A percentile compares a stretch with the other conserved stretches of the same genome.
phyloP scores from a whole-genome alignment of 73 alveolate genomes.

The Tetrahymena borealis region DNA sequence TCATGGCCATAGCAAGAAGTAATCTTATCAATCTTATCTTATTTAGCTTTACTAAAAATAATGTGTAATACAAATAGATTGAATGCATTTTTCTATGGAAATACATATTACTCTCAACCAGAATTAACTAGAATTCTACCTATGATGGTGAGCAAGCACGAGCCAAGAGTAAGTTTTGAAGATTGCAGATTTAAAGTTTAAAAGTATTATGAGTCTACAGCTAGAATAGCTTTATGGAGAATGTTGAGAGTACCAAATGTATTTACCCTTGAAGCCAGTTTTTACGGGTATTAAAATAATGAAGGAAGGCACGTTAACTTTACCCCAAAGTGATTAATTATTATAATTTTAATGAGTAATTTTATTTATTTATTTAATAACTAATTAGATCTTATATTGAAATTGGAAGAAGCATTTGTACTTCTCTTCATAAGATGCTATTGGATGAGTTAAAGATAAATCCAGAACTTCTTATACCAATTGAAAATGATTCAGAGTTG shows the following conservation, averaged over 20 bases:
- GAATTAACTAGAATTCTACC: conserved; percentile 79
- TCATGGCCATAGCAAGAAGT: conserved; percentile 94
- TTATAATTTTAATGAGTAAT: background rate
- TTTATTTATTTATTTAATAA: background rate
- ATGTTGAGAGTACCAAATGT: conserved; percentile 75
- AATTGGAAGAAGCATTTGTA: background rate
- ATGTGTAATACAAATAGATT: no score
- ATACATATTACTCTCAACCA: conserved; percentile 26
- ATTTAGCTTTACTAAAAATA: no score
- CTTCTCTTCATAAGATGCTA: background rate
- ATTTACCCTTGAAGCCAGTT: conserved; percentile 89
- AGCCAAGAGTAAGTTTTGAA: conserved; percentile 65
- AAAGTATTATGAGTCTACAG: conserved; percentile 84
- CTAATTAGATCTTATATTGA: background rate
- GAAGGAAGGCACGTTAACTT: background rate
- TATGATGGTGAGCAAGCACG: conserved; percentile 62
- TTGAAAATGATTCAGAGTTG: background rate
- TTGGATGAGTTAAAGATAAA: background rate
- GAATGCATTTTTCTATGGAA: conserved; percentile 1
- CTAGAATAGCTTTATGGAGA: conserved; percentile 88
- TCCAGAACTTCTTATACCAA: background rate
- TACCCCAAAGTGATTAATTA: background rate
- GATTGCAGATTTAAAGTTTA: conserved; percentile 74
- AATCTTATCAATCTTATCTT: background rate
- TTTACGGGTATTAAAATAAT: conserved; percentile 69